Conservation (phyloP, 2,329 filamentous ascomycete species). For the Myriosclerotinia duriaeana region DNA sequence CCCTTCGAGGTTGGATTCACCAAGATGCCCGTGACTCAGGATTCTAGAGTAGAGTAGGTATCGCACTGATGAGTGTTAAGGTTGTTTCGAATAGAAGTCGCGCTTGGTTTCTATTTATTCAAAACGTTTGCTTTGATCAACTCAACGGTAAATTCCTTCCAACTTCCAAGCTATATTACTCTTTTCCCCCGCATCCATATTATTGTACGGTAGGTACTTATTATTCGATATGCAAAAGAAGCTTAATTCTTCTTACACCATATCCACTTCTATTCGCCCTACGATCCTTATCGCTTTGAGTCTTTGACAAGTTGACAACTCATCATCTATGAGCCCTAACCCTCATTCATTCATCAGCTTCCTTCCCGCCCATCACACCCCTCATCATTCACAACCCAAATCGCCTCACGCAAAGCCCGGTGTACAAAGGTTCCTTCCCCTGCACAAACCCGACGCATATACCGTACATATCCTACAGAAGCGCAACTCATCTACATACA, state of each 20-base stretch:
- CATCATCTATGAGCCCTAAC: background rate
- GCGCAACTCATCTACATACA: conserved; percentile 7
- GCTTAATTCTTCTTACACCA: background rate
- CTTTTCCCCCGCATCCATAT: background rate
- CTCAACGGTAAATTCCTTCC: background rate
- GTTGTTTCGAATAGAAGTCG: background rate
- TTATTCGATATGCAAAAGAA: conserved; percentile 3
- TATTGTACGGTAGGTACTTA: background rate
- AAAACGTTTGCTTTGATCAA: background rate
- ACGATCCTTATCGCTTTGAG: background rate
- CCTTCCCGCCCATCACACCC: background rate
- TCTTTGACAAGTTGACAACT: conserved; percentile 12
- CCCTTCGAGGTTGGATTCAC: too few species aligned
- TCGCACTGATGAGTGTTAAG: background rate
- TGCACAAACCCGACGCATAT: conserved; percentile 16
- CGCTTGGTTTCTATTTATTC: too few species aligned
- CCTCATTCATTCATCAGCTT: background rate
- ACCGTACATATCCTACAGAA: conserved; percentile 13
- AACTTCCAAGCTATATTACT: background rate
- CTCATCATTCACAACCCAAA: background rate
- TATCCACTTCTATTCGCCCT: background rate
- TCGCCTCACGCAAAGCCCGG: conserved; percentile 4
- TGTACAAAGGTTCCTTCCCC: conserved; percentile 4
- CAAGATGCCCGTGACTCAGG: background rate
- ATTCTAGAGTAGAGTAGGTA: background rate